A percentile compares a stretch with the other conserved stretches of the same genome.
Evolutionary conservation across 345 rosid genomes (phyloP).

Genomic region (Cardiospermum halicacabum): DNA sequence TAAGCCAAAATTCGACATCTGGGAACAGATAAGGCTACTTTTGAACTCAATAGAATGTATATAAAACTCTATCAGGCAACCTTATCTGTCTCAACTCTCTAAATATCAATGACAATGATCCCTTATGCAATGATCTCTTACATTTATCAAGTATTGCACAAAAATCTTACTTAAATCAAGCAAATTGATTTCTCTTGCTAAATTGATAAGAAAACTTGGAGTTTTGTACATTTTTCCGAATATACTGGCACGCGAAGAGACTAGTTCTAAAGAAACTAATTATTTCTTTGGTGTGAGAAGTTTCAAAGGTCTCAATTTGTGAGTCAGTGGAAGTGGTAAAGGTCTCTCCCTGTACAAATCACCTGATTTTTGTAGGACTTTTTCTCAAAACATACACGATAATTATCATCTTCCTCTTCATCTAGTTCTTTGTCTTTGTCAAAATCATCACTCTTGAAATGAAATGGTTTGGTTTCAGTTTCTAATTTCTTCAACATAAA

Average conservation of each 20-base stretch:
- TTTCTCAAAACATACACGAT: constrained; percentile 62
- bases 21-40: constrained; percentile 59
- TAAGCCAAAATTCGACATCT: constrained; percentile 60
- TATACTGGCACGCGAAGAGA: constrained; percentile 34
- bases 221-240: constrained; percentile 44
- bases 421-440: constrained; percentile 18
- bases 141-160: constrained; percentile 47
- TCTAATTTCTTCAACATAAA: constrained; percentile 60
- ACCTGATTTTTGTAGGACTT: constrained; percentile 75
- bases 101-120: constrained; percentile 63
- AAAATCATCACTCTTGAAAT: constrained; percentile 11
- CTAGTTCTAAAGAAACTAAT: constrained; percentile 13
- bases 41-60: constrained; percentile 81
- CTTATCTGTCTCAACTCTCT: constrained; percentile 81
- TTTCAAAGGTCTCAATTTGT: constrained; percentile 62
- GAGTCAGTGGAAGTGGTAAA: constrained; percentile 73
- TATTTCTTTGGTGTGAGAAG: constrained; percentile 57
- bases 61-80: constrained; percentile 70
- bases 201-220: constrained; percentile 54
- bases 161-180: constrained; percentile 43
- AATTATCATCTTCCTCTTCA: background rate
- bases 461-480: constrained; percentile 13
- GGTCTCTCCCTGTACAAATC: constrained; percentile 53
- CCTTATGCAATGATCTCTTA: constrained; percentile 61
- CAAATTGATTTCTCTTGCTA: constrained; percentile 62